phyloP scores from a whole-genome alignment of 768 basidiomycete genomes.

The Rhizopogon salebrosus region DNA sequence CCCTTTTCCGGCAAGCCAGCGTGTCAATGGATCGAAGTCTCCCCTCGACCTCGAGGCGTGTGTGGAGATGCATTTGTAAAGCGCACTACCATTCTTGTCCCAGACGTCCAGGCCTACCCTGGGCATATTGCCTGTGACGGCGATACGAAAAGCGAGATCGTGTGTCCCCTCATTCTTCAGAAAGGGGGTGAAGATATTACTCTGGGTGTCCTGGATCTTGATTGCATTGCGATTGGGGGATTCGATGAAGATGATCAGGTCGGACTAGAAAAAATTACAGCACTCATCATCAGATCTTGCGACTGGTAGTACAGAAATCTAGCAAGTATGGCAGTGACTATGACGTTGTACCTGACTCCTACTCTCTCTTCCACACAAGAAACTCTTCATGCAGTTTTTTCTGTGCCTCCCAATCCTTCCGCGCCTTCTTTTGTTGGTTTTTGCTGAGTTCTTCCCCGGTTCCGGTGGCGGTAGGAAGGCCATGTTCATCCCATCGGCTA shows the following conservation, averaged over 20 bases:
- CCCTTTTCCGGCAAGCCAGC: conserved; percentile 92
- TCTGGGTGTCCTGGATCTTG: conserved; percentile 76
- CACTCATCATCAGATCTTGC: conserved; percentile 55
- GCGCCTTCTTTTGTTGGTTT: conserved; percentile 67
- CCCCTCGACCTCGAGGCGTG: conserved; percentile 61
- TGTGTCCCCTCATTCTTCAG: conserved; percentile 61
- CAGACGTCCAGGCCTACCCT: conserved; percentile 74
- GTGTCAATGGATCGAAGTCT: conserved; percentile 73
- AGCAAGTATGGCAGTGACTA: conserved; percentile 7
- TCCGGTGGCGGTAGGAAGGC: conserved; percentile 80
- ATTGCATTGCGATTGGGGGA: conserved; percentile 65
- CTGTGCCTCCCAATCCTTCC: conserved; percentile 71
- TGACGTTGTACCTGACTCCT: conserved; percentile 1
- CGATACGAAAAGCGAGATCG: conserved; percentile 86
- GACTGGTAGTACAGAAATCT: conserved; percentile 47
- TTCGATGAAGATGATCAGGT: conserved; percentile 73
- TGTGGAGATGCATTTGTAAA: conserved; percentile 76
- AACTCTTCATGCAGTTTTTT: conserved; percentile 79
- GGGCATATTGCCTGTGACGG: conserved; percentile 96
- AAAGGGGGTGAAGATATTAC: conserved; percentile 26
- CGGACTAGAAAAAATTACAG: conserved; percentile 73
- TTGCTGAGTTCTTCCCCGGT: conserved; percentile 85
- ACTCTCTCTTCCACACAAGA: conserved; percentile 41
- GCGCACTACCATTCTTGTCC: conserved; percentile 57
- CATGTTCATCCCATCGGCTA: conserved; percentile 77